A percentile compares a stretch with the other conserved stretches of the same genome.
Evolutionary conservation across 495 filamentous ascomycete genomes (phyloP).

Genomic region (Penicillium mononematosum): DNA sequence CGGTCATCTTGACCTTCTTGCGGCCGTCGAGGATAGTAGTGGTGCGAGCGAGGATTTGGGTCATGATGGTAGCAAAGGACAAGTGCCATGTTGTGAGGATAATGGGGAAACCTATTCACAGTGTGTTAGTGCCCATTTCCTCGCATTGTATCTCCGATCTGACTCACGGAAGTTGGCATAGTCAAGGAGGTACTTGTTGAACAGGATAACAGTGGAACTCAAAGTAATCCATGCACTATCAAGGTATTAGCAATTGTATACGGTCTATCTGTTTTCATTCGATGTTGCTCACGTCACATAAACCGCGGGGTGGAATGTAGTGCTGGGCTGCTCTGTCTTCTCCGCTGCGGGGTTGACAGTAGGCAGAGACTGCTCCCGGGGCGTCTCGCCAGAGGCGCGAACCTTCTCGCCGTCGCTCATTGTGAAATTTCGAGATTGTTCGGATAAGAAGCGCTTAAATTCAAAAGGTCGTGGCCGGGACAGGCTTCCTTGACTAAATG

Average conservation of each 20-base stretch:
- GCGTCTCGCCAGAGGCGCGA: conserved; percentile 71
- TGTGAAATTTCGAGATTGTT: conserved; percentile 45
- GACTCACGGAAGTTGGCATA: conserved; percentile 78
- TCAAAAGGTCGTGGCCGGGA: conserved; percentile 52
- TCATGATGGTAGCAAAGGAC: conserved; percentile 84
- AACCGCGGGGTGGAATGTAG: conserved; percentile 74
- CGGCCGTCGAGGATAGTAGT: conserved; percentile 84
- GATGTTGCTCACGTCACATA: conserved; percentile 75
- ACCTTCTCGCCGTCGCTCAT: conserved; percentile 77
- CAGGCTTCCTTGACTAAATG: conserved; percentile 48
- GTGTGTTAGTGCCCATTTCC: conserved; percentile 3
- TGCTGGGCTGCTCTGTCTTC: conserved; percentile 62
- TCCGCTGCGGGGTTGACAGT: conserved; percentile 72
- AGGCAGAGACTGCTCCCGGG: conserved; percentile 67
- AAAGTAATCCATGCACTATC: conserved; percentile 83
- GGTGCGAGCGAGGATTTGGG: conserved; percentile 81
- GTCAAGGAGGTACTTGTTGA: conserved; percentile 98
- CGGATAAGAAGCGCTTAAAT: conserved; percentile 49
- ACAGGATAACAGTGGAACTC: conserved; percentile 91
- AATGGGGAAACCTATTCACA: conserved; percentile 39
- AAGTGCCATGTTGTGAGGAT: conserved; percentile 94
- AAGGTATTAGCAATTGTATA: conserved; percentile 22
- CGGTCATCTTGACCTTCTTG: conserved; percentile 91
- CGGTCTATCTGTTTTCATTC: no score
- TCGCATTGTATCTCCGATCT: neutral